Percentiles rank a stretch among this genome's conserved stretches.
These are phyloP conservation scores for Tuber melanosporum DNA, from an alignment of 495 filamentous ascomycete genomes.

Conservation along the genomic window DNA sequence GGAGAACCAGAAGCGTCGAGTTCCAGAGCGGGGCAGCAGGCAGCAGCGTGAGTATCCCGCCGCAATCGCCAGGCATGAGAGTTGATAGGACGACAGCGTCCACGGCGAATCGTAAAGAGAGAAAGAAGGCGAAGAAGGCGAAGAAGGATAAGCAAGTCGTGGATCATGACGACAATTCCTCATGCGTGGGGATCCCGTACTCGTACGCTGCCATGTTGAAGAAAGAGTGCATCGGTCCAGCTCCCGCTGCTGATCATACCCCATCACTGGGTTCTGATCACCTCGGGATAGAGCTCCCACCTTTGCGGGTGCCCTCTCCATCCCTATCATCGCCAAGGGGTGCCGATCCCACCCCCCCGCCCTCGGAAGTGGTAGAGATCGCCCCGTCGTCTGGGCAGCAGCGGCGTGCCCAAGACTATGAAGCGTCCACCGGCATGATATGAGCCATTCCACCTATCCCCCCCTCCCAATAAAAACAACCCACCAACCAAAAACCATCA, in stretches of 20 bases:
- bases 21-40: not conserved
- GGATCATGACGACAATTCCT: slow-evolving; percentile 7
- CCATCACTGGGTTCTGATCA: not conserved
- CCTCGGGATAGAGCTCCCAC: not conserved
- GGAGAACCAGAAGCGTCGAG: not conserved
- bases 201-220: slow-evolving; percentile 17
- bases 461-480: not conserved
- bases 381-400: not conserved
- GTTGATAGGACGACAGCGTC: not conserved
- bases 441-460: not conserved
- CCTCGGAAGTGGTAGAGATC: not conserved
- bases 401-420: not conserved
- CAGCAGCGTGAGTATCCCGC: not conserved
- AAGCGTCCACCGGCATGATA: not conserved
- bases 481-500: no score
- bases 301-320: not conserved
- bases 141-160: not conserved
- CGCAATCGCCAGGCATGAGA: not conserved
- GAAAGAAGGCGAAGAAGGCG: not conserved
- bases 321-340: not conserved
- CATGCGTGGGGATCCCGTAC: slow-evolving; percentile 21
- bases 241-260: not conserved
- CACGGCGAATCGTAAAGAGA: not conserved
- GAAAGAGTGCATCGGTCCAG: slow-evolving; percentile 2
- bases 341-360: not conserved